Percentiles rank a stretch among this genome's conserved stretches.
These are phyloP conservation scores for Coniosporium apollinis DNA, from an alignment of 495 filamentous ascomycete species.

Conservation along the genomic window DNA sequence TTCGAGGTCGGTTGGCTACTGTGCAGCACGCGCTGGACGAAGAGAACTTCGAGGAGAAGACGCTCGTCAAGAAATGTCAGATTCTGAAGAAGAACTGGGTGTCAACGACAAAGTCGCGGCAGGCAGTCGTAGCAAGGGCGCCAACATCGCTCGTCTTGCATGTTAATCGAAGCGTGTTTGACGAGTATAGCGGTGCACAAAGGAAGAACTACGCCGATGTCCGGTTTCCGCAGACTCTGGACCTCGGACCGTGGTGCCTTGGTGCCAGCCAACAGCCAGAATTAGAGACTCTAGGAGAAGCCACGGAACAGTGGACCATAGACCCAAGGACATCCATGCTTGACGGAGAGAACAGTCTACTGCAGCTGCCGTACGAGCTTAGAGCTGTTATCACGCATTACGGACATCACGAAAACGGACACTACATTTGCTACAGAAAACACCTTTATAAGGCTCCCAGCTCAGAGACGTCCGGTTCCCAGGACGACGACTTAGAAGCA, in stretches of 20 bases:
- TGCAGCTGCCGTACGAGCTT: conserved; percentile 47
- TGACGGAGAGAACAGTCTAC: conserved; percentile 23
- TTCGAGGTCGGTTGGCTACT: conserved; percentile 35
- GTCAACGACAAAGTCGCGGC: conserved; percentile 67
- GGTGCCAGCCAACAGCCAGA: conserved; percentile 11
- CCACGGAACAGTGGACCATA: conserved; percentile 45
- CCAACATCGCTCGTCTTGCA: conserved; percentile 70
- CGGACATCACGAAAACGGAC: conserved; percentile 83
- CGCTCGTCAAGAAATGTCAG: conserved; percentile 52
- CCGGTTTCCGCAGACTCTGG: conserved; percentile 51
- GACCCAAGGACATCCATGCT: conserved; percentile 56
- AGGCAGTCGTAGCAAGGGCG: conserved; percentile 65
- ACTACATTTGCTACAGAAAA: conserved; percentile 82
- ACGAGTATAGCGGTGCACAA: conserved; percentile 58
- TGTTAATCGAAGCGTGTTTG: conserved; percentile 80
- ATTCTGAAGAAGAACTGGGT: conserved; percentile 52
- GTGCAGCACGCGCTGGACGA: conserved; percentile 56
- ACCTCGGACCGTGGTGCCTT: conserved; percentile 66
- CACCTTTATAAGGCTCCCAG: conserved; percentile 26
- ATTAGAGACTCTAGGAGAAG: no score
- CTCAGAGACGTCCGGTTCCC: not conserved
- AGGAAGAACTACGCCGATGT: conserved; percentile 73
- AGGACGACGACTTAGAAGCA: conserved; percentile 18
- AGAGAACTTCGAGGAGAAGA: conserved; percentile 65
- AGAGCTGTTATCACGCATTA: conserved; percentile 78